Conservation (phyloP, 225 moss, liverwort and hornwort genomes). For the Polytrichum formosum region DNA sequence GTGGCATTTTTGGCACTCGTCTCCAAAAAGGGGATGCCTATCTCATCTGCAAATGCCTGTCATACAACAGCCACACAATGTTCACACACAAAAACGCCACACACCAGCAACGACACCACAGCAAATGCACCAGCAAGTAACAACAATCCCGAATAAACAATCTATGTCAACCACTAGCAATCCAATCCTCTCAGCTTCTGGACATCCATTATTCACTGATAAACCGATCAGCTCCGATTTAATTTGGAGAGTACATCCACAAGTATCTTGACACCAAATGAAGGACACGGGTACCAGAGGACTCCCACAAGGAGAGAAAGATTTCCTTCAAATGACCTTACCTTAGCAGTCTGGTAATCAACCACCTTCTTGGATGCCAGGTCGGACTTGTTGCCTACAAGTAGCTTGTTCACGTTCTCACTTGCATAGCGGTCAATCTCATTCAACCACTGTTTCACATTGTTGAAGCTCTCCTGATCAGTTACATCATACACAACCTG, state of each 20-base stretch:
- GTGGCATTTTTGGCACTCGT: slow-evolving; percentile 64
- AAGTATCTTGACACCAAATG: no score
- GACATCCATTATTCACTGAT: no score
- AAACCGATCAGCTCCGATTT: no score
- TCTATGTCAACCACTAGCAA: no score
- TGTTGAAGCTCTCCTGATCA: slow-evolving; percentile 67
- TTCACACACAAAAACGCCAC: no score
- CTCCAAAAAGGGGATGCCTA: slow-evolving; percentile 64
- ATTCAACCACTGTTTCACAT: slow-evolving; percentile 67
- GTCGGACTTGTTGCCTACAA: slow-evolving; percentile 63
- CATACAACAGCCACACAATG: not conserved
- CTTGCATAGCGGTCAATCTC: slow-evolving; percentile 68
- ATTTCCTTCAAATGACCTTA: not conserved
- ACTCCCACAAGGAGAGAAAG: no score
- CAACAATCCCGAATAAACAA: no score
- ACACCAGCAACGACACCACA: no score
- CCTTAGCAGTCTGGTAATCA: slow-evolving; percentile 48
- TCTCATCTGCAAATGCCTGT: slow-evolving; percentile 61
- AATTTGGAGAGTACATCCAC: no score
- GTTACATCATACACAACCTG: slow-evolving; percentile 60
- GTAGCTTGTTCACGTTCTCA: slow-evolving; percentile 55
- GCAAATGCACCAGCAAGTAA: no score
- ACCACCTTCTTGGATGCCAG: slow-evolving; percentile 52
- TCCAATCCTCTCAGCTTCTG: no score
- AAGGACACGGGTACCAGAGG: no score